Percentiles rank a stretch among this genome's conserved stretches.
Evolutionary conservation across 1,284 basidiomycete species (phyloP).

Genomic region (Fomes fomentarius): DNA sequence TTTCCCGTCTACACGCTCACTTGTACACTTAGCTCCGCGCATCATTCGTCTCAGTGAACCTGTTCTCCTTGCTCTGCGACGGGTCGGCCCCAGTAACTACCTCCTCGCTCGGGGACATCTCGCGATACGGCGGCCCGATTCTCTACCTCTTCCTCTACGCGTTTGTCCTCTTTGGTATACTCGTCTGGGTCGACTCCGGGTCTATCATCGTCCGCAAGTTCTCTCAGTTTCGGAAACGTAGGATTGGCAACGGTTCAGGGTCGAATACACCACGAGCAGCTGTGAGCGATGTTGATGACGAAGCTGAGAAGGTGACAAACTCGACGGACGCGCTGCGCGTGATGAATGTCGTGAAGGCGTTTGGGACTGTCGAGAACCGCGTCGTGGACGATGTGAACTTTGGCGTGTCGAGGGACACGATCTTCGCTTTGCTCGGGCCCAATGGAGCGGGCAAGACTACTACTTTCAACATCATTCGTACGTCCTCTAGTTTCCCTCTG

Average conservation of each 20-base stretch:
- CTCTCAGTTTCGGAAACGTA: constrained; percentile 12
- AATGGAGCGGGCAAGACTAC: constrained; percentile 86
- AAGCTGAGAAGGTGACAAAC: constrained; percentile 51
- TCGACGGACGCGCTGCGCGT: constrained; percentile 66
- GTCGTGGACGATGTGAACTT: constrained; percentile 79
- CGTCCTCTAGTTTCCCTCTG: no score
- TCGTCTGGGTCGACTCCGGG: constrained; percentile 68
- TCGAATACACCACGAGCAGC: constrained; percentile 10
- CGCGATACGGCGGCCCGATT: constrained; percentile 75
- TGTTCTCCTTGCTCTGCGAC: constrained; percentile 77
- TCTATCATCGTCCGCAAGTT: constrained; percentile 42
- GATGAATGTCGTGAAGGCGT: constrained; percentile 69
- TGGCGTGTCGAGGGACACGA: constrained; percentile 62
- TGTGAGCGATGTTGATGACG: constrained; percentile 53
- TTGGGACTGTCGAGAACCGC: constrained; percentile 45
- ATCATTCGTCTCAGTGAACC: constrained; percentile 72
- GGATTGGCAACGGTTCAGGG: not conserved
- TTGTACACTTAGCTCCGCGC: constrained; percentile 52
- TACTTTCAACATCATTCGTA: constrained; percentile 75
- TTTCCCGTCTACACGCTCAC: not conserved
- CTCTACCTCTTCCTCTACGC: constrained; percentile 67
- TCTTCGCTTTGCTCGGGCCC: constrained; percentile 78
- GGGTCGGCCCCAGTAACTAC: constrained; percentile 53
- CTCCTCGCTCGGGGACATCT: constrained; percentile 54
- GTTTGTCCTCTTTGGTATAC: constrained; percentile 54